These are phyloP conservation scores for Lodderomyces jiufengensis DNA, from an alignment of 1,139 yeast species.

Conservation along the genomic window DNA sequence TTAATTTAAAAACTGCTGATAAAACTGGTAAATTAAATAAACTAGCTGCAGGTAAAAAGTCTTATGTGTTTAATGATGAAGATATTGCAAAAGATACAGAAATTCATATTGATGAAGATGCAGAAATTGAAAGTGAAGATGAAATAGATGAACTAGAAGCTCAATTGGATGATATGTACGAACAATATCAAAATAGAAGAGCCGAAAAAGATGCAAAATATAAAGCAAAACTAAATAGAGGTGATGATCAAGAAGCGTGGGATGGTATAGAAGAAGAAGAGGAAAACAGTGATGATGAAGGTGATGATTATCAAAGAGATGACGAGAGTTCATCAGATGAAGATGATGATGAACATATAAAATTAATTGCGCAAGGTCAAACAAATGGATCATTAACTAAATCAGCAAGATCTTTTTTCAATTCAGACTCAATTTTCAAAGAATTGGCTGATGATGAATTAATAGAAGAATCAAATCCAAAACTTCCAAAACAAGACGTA, in stretches of 20 bases:
- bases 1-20: constrained; percentile 78
- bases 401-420: constrained; percentile 74
- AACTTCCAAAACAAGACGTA: constrained; percentile 3
- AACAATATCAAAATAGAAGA: constrained; percentile 64
- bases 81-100: constrained; percentile 56
- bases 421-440: constrained; percentile 68
- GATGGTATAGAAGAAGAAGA: constrained; percentile 62
- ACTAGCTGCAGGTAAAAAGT: constrained; percentile 75
- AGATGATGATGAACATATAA: constrained; percentile 75
- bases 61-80: constrained; percentile 64
- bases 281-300: constrained; percentile 36
- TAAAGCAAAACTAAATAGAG: constrained; percentile 78
- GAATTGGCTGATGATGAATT: constrained; percentile 52
- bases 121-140: constrained; percentile 37
- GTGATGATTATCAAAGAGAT: constrained; percentile 44
- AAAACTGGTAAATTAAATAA: constrained; percentile 77
- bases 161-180: constrained; percentile 80
- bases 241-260: constrained; percentile 84
- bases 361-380: constrained; percentile 55
- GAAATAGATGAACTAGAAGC: constrained; percentile 72
- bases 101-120: constrained; percentile 37
- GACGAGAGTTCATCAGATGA: constrained; percentile 38
- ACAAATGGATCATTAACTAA: constrained; percentile 51
- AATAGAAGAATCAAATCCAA: constrained; percentile 24
- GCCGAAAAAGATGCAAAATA: constrained; percentile 78